Evolutionary conservation across 441 rosid genomes (phyloP).

Genomic region (Populus hybrid): DNA sequence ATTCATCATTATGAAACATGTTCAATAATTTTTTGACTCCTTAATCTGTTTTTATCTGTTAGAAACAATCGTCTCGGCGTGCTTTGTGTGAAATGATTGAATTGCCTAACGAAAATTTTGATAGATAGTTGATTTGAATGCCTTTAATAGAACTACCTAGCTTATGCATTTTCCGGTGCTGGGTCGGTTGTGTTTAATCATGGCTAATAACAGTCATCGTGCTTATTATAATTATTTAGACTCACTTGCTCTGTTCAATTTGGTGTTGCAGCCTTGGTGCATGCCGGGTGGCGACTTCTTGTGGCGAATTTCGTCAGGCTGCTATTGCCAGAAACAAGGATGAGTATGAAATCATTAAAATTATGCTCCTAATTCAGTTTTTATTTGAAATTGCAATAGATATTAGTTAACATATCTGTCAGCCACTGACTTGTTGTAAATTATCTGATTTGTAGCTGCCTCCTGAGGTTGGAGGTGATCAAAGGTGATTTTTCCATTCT

Average conservation of each 20-base stretch:
- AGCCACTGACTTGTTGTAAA: not conserved
- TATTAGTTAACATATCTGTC: not conserved
- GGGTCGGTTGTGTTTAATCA: not conserved
- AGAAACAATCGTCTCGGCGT: not conserved
- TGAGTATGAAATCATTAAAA: constrained; percentile 13
- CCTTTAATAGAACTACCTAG: not conserved
- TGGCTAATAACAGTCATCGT: not conserved
- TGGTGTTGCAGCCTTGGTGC: constrained; percentile 27
- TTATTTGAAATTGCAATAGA: not conserved
- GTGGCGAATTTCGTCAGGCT: constrained; percentile 12
- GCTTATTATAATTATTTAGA: not conserved
- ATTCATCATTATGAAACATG: not conserved
- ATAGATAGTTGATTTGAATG: not conserved
- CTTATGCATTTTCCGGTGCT: not conserved
- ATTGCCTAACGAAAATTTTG: not conserved
- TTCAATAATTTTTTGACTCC: not conserved
- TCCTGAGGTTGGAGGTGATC: not conserved
- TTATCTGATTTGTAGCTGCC: not conserved
- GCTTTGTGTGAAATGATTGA: not conserved
- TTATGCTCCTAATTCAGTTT: not conserved
- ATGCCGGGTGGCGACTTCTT: constrained; percentile 15
- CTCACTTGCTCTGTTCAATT: constrained; percentile 6
- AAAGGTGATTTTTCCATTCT: not conserved
- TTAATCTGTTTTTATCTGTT: not conserved
- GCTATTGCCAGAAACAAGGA: constrained; percentile 12